Evolutionary conservation across 1,284 basidiomycete genomes (phyloP).

Genomic region (Ganoderma sinense): DNA sequence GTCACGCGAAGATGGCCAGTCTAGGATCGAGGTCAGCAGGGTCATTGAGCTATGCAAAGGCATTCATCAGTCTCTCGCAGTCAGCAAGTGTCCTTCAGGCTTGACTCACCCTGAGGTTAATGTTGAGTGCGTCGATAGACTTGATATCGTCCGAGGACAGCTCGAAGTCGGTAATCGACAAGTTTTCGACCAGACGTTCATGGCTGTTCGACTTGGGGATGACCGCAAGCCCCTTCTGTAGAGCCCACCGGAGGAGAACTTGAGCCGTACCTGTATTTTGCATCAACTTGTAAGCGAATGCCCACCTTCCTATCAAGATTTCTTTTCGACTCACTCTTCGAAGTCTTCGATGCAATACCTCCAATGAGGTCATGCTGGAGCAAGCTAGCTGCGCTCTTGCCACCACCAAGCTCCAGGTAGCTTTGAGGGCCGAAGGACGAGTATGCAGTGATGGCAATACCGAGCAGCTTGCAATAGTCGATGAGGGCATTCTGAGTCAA

Average conservation of each 20-base stretch:
- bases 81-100: background rate
- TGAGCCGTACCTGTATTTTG: conserved; percentile 56
- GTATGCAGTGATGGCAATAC: conserved; percentile 80
- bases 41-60: conserved; percentile 64
- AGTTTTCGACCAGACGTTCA: conserved; percentile 65
- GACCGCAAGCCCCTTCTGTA: conserved; percentile 78
- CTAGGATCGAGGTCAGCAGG: conserved; percentile 70
- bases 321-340: conserved; percentile 54
- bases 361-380: conserved; percentile 58
- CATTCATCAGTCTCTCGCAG: conserved; percentile 12
- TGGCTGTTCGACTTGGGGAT: conserved; percentile 77
- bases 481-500: conserved; percentile 74
- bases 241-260: conserved; percentile 81
- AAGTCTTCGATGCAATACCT: conserved; percentile 56
- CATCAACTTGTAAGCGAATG: background rate
- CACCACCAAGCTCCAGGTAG: conserved; percentile 70
- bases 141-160: conserved; percentile 68
- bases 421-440: conserved; percentile 80
- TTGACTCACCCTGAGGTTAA: conserved; percentile 61
- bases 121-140: conserved; percentile 68
- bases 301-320: conserved; percentile 28
- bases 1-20: conserved; percentile 72
- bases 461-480: conserved; percentile 62
- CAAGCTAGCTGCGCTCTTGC: conserved; percentile 57
- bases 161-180: conserved; percentile 64